Base-by-base conservation (phyloP, 257 asterid species). In the Perilla frutescens region DNA sequence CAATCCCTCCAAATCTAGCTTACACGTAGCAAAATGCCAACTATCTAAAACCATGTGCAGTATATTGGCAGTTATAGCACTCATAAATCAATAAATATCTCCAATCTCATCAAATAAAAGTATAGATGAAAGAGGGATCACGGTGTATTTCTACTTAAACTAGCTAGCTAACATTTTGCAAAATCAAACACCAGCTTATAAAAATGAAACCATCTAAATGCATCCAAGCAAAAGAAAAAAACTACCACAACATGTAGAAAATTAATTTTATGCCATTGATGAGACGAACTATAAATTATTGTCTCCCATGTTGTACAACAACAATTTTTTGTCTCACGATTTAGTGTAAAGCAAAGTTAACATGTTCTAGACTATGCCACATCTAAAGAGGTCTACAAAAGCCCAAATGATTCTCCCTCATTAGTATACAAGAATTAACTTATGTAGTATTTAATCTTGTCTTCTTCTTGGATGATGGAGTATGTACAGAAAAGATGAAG, bases 401-500 rank as follows among this genome's bases (percentile, higher is more conserved):
- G 71, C 36, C 65, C 65, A 76, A 77, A 71, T 40, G 29, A 45
- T 66, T 64, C 76, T 75, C 66, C 77, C 82, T 66, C 48, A 71
- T 78, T 69, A 75, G 76, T 79, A 75, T 74, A 85, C 81, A 82
- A 81, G 58, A 75, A 68, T 75, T 74, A 80, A 76, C 79, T 86
- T 72, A 78, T 71, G 50, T 68, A 67, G 39, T 65, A 77, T 77
- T 86, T 80, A 78, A 77, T 80, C 91, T 82, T 47, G 87, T 82
- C 91, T 82, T 85, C 97, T 74, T 74, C 91, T 81, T 80, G 88
- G 85, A 82, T 73, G 91, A 80, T 76, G 83, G 78, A 81, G 87
- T 71, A 84, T 67, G 92, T 73, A 83, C 80, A 79, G 83, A 84
- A 82, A 87, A 80, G 83, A 85, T 75, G 85, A 72, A 86, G 77